phyloP scores from a whole-genome alignment of 805 yeast species.

The Candida dendrica region DNA sequence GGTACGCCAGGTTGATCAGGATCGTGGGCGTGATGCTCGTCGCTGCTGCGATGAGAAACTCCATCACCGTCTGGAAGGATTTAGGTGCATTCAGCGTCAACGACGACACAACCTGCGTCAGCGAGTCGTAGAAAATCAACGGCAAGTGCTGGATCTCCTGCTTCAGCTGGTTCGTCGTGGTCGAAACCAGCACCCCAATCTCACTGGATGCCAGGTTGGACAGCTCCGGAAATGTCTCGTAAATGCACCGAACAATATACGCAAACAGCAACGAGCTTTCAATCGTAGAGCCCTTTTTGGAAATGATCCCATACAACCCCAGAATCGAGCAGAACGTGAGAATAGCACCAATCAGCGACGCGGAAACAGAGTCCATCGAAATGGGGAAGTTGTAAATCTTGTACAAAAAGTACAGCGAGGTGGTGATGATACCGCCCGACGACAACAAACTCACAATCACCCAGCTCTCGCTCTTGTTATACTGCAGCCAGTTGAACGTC shows the following conservation, averaged over 20 bases:
- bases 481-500: conserved; percentile 61
- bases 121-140: conserved; percentile 19
- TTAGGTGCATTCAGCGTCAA: conserved; percentile 18
- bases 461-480: conserved; percentile 63
- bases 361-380: conserved; percentile 54
- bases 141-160: conserved; percentile 25
- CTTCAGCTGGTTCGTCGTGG: conserved; percentile 23
- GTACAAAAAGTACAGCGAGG: conserved; percentile 70
- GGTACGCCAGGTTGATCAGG: conserved; percentile 70
- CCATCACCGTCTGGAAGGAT: conserved; percentile 26
- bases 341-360: conserved; percentile 81
- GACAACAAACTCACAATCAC: conserved; percentile 63
- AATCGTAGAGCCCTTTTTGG: conserved; percentile 81
- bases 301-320: conserved; percentile 76
- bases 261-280: conserved; percentile 84
- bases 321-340: conserved; percentile 68
- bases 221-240: conserved; percentile 86
- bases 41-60: conserved; percentile 38
- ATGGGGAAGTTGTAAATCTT: conserved; percentile 76
- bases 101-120: conserved; percentile 14
- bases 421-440: conserved; percentile 70
- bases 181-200: conserved; percentile 30
- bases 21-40: conserved; percentile 71
- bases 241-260: conserved; percentile 86
- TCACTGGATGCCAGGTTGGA: conserved; percentile 47